Evolutionary conservation across 768 basidiomycete species (phyloP).

Genomic region (Pleurotus sapidus): DNA sequence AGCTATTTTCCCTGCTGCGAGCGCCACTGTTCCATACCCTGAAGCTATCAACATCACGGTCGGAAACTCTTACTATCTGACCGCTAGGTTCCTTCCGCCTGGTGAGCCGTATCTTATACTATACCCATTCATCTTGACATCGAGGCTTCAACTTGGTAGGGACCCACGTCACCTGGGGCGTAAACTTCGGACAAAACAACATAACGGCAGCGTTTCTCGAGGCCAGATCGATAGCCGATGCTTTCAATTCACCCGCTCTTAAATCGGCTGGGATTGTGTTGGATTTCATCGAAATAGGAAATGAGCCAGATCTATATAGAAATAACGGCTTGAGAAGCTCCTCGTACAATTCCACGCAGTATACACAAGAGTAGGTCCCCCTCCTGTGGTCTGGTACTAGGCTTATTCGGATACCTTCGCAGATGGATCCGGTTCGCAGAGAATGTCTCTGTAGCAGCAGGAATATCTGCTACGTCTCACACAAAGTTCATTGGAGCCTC

Average conservation of each 20-base stretch:
- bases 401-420: not conserved
- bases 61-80: constrained; percentile 53
- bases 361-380: constrained; percentile 44
- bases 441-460: constrained; percentile 40
- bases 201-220: constrained; percentile 46
- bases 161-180: constrained; percentile 57
- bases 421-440: constrained; percentile 56
- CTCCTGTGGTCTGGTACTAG: not conserved
- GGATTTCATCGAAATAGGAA: constrained; percentile 61
- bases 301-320: constrained; percentile 56
- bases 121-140: not conserved
- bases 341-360: constrained; percentile 39
- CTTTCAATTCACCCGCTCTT: constrained; percentile 42
- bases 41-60: constrained; percentile 62
- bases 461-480: constrained; percentile 32
- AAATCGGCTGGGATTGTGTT: constrained; percentile 39
- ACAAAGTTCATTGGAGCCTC: constrained; percentile 47
- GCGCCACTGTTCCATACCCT: constrained; percentile 55
- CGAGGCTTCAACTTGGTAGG: not conserved
- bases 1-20: constrained; percentile 46
- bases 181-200: constrained; percentile 59
- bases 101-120: constrained; percentile 25
- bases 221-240: constrained; percentile 43
- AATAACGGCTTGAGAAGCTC: constrained; percentile 38
- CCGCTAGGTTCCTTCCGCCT: constrained; percentile 48